Percentiles rank a stretch among this genome's conserved stretches.
These are phyloP conservation scores for Pisolithus marmoratus DNA, from an alignment of 768 basidiomycete genomes.

Conservation along the genomic window DNA sequence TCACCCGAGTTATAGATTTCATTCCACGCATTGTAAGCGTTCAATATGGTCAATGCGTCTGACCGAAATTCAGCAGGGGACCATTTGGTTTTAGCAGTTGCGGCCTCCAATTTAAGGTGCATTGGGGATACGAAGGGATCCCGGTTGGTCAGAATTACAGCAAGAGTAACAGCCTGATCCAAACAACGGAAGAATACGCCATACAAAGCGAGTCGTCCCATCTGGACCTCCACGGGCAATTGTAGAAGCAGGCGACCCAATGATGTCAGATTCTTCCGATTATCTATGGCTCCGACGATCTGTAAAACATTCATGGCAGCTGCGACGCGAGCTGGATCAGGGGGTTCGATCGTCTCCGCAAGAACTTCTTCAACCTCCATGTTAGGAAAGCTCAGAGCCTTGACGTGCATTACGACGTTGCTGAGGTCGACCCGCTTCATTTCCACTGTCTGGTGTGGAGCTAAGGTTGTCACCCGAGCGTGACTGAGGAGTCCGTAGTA, in stretches of 20 bases:
- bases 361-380: constrained; percentile 86
- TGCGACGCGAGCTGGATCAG: constrained; percentile 64
- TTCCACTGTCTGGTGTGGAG: constrained; percentile 85
- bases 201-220: constrained; percentile 85
- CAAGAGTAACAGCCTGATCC: constrained; percentile 80
- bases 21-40: constrained; percentile 83
- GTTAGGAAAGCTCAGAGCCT: constrained; percentile 83
- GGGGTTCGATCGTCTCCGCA: constrained; percentile 81
- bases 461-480: constrained; percentile 51
- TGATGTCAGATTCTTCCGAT: constrained; percentile 70
- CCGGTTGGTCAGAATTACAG: constrained; percentile 85
- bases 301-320: constrained; percentile 76
- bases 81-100: constrained; percentile 72
- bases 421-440: constrained; percentile 90
- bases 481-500: constrained; percentile 82
- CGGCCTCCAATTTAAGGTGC: constrained; percentile 65
- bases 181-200: constrained; percentile 93
- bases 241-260: constrained; percentile 86
- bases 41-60: constrained; percentile 72
- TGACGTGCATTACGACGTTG: constrained; percentile 95
- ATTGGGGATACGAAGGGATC: constrained; percentile 88
- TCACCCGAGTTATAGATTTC: constrained; percentile 60
- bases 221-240: constrained; percentile 83
- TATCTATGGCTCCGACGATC: constrained; percentile 84
- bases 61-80: constrained; percentile 75